Base-by-base conservation (phyloP, 2,329 filamentous ascomycete species). In the Aspergillus flavus region DNA sequence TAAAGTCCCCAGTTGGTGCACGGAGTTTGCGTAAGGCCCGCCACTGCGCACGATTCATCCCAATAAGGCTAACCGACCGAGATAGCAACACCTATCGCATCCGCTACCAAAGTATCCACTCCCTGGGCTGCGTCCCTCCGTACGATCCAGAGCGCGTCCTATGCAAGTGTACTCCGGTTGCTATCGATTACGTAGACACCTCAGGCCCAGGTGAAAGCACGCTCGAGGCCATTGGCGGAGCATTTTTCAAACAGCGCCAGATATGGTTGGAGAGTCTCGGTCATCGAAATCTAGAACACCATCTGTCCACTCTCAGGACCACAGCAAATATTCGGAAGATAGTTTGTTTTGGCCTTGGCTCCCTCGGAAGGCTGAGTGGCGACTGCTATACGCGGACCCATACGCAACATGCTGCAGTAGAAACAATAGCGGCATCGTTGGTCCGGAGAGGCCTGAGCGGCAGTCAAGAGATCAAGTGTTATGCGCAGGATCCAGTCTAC, bases 401-500 rank as follows among this genome's bases (percentile, higher is more conserved):
- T 21, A 57, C 56, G 10, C 73, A 75, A 58, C 72, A 74, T 52
- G 72, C 71, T 4, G 57, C 74, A 6, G 54, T 75, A 7, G 21
- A 66, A 23, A 74, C 69, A 2, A 61, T 72, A 30, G 66, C 34
- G 34, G 56, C 69, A 1, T 58, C 62, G 14, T 54, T 72, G 28
- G 56, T 43, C n/a, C 54, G 58, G n/a, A 57, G 63, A 26, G 36
- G 59, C 26, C 34, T 36, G 32, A 62, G 64, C n/a, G 23, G 21
- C 10, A 52, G 56, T 4, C 14, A 39, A 10, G 34, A 61, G 4
- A 63, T 72, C 10, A 45, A 46, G n/a, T 75, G 72, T 41, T 75
- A 67, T 57, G 61, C 65, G 2, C 73, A 75, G 53, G 74, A 75
- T 46, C 74, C 73, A 10, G 67, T 61, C 3, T 72, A 75, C 30